phyloP scores from a whole-genome alignment of 73 alveolate species.

The Paramecium tetraurelia region DNA sequence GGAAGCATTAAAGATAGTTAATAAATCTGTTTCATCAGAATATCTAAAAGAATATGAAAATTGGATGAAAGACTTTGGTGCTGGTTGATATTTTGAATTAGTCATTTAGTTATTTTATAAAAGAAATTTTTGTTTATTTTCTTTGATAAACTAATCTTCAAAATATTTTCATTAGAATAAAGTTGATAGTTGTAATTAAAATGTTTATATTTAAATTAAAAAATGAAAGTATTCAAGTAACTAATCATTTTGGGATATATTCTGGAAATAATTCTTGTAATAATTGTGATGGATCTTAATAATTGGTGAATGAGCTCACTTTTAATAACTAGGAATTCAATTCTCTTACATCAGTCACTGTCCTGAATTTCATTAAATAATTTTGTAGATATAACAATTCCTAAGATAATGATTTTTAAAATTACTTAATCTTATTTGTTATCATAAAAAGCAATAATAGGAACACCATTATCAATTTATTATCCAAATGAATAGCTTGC shows the following conservation, averaged over 20 bases:
- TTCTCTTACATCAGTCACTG: not conserved
- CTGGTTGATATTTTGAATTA: slow-evolving; percentile 57
- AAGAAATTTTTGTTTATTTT: not conserved
- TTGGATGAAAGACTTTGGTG: slow-evolving; percentile 89
- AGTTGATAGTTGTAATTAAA: not conserved
- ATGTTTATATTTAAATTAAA: not conserved
- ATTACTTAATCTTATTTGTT: slow-evolving; percentile 78
- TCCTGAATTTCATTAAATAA: not conserved
- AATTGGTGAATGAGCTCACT: not conserved
- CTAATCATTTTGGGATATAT: not conserved
- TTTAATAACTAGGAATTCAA: not conserved
- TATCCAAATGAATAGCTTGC: slow-evolving; percentile 91
- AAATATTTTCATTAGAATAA: too few species aligned
- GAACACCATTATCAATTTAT: slow-evolving; percentile 86
- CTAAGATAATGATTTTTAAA: not conserved
- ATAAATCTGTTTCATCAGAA: slow-evolving; percentile 76
- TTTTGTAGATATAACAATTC: not conserved
- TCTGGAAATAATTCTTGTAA: not conserved
- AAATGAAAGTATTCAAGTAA: not conserved
- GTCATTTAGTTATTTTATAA: not conserved
- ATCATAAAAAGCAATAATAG: slow-evolving; percentile 79
- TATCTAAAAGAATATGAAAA: slow-evolving; percentile 73
- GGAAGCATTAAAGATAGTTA: slow-evolving; percentile 81
- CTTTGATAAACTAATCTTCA: too few species aligned
- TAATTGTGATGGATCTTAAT: not conserved